Conservation (phyloP, 2,329 filamentous ascomycete genomes). For the Penicillium olsonii region DNA sequence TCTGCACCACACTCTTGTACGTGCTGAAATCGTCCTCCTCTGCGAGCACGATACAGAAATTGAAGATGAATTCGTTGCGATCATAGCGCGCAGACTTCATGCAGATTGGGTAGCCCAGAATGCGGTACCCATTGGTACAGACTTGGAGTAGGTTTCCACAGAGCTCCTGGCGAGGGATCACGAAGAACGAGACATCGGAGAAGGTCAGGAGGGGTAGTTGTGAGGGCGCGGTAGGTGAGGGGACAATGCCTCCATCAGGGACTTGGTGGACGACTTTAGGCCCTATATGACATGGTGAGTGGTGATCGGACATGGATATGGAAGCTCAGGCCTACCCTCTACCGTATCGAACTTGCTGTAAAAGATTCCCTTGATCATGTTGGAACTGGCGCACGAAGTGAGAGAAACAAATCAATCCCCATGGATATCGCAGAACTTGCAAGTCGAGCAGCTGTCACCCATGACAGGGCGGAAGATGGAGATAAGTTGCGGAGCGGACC, state of each 20-base stretch:
- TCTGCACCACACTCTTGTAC: constrained; percentile 81
- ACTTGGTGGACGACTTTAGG: constrained; percentile 67
- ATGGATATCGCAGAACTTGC: not conserved
- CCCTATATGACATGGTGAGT: constrained; percentile 42
- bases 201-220: constrained; percentile 77
- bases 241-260: constrained; percentile 59
- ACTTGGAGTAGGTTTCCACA: constrained; percentile 84
- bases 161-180: constrained; percentile 92
- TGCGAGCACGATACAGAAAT: constrained; percentile 84
- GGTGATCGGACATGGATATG: not conserved
- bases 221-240: constrained; percentile 46
- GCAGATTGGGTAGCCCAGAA: constrained; percentile 87
- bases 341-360: constrained; percentile 67
- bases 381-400: constrained; percentile 18
- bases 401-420: not conserved
- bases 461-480: not conserved
- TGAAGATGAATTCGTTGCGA: constrained; percentile 97
- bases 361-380: constrained; percentile 66
- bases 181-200: constrained; percentile 81
- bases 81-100: constrained; percentile 80
- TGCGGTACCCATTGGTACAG: constrained; percentile 70
- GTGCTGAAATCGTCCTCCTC: constrained; percentile 70
- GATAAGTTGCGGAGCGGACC: constrained; percentile 9
- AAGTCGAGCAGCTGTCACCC: not conserved
- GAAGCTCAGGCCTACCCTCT: constrained; percentile 43